Conservation (phyloP, 371 early-diverging fungal genomes). For the Mortierella sp. region DNA sequence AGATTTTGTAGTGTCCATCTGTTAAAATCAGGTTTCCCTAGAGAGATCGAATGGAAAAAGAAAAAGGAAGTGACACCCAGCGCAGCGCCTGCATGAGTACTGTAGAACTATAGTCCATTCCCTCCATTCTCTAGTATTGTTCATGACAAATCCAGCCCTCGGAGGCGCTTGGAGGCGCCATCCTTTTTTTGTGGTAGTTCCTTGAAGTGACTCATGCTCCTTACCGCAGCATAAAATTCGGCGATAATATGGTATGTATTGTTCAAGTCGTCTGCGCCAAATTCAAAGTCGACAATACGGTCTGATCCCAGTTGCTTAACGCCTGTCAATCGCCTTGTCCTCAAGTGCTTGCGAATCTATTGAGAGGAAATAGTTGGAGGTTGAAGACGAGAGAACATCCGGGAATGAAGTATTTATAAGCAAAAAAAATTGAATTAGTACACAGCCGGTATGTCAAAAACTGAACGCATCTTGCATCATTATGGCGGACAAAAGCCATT, state of each 20-base stretch:
- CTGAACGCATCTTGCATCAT: background rate
- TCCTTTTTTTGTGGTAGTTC: background rate
- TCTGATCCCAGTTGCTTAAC: conserved; percentile 94
- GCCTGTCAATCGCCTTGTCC: conserved; percentile 84
- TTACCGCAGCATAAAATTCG: conserved; percentile 93
- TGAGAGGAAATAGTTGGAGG: background rate
- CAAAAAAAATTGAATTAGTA: background rate
- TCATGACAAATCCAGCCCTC: background rate
- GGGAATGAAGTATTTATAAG: background rate
- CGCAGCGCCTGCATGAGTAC: background rate
- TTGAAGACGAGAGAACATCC: background rate
- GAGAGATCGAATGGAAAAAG: background rate
- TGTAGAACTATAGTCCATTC: background rate
- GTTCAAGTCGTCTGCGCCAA: conserved; percentile 80
- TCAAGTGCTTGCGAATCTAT: conserved; percentile 92
- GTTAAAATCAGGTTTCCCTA: conserved; percentile 97
- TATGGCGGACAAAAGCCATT: background rate
- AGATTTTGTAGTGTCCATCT: conserved; percentile 88
- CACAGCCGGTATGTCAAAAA: background rate
- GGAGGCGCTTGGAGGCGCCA: background rate
- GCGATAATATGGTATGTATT: conserved; percentile 92
- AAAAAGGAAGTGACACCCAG: background rate
- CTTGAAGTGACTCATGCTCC: conserved; percentile 24
- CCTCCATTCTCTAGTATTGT: background rate
- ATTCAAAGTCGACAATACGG: conserved; percentile 94